phyloP scores from a whole-genome alignment of 176 grass and related monocot genomes.

The Aechmea fasciata region DNA sequence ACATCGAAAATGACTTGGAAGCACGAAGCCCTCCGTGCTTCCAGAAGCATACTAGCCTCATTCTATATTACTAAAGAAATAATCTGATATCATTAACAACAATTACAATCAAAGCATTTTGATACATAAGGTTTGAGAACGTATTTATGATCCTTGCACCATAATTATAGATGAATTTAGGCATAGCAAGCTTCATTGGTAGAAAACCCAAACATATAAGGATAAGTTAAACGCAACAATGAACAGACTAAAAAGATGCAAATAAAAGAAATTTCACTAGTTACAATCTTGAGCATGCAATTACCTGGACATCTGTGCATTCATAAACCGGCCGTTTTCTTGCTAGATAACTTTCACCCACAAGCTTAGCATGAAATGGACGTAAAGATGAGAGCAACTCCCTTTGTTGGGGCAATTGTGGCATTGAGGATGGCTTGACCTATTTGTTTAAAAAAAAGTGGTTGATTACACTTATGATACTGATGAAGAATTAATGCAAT shows the following conservation, averaged over 20 bases:
- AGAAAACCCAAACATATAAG: not conserved
- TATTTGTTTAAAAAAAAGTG: slow-evolving; percentile 20
- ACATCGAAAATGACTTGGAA: too few species aligned
- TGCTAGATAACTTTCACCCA: slow-evolving; percentile 96
- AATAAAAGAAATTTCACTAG: not conserved
- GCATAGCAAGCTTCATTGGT: not conserved
- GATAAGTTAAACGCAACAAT: not conserved
- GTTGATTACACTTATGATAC: not conserved
- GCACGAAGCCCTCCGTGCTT: too few species aligned
- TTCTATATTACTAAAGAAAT: too few species aligned
- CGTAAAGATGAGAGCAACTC: slow-evolving; percentile 75
- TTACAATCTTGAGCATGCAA: not conserved
- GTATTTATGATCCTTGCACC: too few species aligned
- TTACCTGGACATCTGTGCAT: slow-evolving; percentile 87
- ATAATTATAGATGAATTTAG: not conserved
- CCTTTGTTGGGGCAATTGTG: slow-evolving; percentile 68
- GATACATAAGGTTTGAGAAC: too few species aligned
- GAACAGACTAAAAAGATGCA: not conserved
- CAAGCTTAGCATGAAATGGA: slow-evolving; percentile 87
- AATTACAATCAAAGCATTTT: too few species aligned
- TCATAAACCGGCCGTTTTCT: slow-evolving; percentile 81
- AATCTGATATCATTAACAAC: too few species aligned
- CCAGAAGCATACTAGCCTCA: too few species aligned
- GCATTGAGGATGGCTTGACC: slow-evolving; percentile 62
- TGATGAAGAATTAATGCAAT: not conserved